Percentiles rank a stretch among this genome's conserved stretches.
phyloP scores from a whole-genome alignment of 2,329 filamentous ascomycete genomes.

The Colletotrichum endophyticum region DNA sequence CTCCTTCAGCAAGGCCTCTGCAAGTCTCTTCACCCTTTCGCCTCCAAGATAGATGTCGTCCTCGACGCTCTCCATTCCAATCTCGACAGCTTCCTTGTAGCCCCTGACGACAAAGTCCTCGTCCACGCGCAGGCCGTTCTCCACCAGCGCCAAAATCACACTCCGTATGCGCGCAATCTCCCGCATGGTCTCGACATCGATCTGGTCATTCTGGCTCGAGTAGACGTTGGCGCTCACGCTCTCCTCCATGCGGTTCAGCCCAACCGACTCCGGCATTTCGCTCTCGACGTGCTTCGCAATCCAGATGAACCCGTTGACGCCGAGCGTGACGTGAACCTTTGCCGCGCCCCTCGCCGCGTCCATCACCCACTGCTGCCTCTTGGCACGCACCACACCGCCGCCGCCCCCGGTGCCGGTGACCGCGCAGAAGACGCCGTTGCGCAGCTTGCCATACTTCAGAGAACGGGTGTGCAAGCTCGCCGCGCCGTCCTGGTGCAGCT shows the following conservation, averaged over 20 bases:
- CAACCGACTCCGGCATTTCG: constrained; percentile 60
- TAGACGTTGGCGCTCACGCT: constrained; percentile 85
- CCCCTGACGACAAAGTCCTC: constrained; percentile 85
- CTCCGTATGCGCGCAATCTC: constrained; percentile 88
- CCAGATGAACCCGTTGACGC: constrained; percentile 97
- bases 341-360: constrained; percentile 59
- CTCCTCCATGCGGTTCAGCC: constrained; percentile 89
- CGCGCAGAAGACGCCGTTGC: constrained; percentile 88
- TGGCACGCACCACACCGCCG: constrained; percentile 81
- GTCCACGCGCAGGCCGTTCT: constrained; percentile 83
- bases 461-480: constrained; percentile 89
- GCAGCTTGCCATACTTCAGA: constrained; percentile 92
- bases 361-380: constrained; percentile 88
- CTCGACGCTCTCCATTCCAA: constrained; percentile 66
- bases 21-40: constrained; percentile 57
- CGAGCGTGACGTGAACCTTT: constrained; percentile 84
- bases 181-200: constrained; percentile 75
- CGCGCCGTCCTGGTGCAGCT: constrained; percentile 82
- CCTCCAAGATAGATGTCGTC: constrained; percentile 67
- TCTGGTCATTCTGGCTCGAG: constrained; percentile 91
- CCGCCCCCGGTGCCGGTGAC: constrained; percentile 84
- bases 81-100: constrained; percentile 81
- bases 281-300: constrained; percentile 82
- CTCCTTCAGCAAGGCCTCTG: constrained; percentile 38
- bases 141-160: constrained; percentile 82